These are phyloP conservation scores for Aspergillus sclerotiicarbonarius DNA, from an alignment of 495 filamentous ascomycete species.

Conservation along the genomic window DNA sequence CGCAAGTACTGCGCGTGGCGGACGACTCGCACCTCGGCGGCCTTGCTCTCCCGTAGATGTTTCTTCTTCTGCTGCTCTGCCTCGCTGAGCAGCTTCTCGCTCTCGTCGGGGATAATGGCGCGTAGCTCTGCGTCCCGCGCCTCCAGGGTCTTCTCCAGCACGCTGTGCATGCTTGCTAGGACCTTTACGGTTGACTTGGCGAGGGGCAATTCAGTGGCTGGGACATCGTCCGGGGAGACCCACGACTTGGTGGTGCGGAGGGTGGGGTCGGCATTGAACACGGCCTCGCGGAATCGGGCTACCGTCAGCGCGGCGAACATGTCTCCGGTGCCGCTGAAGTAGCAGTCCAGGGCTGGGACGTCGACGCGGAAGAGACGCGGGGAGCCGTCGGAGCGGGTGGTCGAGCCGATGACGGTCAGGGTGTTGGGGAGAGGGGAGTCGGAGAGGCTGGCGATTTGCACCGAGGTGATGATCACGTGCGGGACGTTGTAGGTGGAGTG, in stretches of 20 bases:
- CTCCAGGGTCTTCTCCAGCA: conserved; percentile 73
- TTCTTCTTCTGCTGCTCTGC: conserved; percentile 58
- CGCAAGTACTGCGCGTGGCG: conserved; percentile 65
- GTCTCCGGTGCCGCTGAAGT: conserved; percentile 94
- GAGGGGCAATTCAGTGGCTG: conserved; percentile 70
- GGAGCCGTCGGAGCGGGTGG: conserved; percentile 55
- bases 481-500: conserved; percentile 77
- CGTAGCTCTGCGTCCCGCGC: conserved; percentile 58
- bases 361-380: conserved; percentile 80
- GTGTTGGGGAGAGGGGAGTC: conserved; percentile 42
- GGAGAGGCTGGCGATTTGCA: conserved; percentile 50
- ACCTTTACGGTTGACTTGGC: conserved; percentile 82
- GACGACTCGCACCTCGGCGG: conserved; percentile 77
- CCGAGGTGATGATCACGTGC: conserved; percentile 90
- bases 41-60: conserved; percentile 67
- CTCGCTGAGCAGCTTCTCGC: conserved; percentile 26
- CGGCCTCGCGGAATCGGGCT: conserved; percentile 84
- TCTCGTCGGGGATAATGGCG: conserved; percentile 12
- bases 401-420: conserved; percentile 78
- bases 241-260: conserved; percentile 57
- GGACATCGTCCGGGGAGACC: conserved; percentile 66
- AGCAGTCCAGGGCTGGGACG: conserved; percentile 82
- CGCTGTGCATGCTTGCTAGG: conserved; percentile 86
- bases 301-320: conserved; percentile 95
- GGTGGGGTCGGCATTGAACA: conserved; percentile 37